Percentiles rank a stretch among this genome's conserved stretches.
Evolutionary conservation across 2,329 filamentous ascomycete genomes (phyloP).

Genomic region (Aspergillus jensenii): DNA sequence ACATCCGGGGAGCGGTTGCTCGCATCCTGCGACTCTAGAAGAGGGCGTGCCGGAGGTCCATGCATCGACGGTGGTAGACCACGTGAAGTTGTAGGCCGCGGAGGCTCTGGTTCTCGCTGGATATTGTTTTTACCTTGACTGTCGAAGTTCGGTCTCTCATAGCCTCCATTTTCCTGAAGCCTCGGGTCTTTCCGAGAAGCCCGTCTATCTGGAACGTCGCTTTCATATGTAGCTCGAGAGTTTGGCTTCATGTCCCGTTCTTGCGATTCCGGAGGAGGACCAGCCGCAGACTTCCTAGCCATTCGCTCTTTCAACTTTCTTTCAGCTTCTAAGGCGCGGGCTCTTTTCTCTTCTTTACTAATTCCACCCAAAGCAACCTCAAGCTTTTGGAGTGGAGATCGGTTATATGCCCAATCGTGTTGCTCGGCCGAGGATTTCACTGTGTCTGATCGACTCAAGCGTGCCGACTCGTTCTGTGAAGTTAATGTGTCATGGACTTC

Average conservation of each 20-base stretch:
- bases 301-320: slow-evolving; percentile 63
- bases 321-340: slow-evolving; percentile 80
- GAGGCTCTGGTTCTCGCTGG: background rate
- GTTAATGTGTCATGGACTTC: slow-evolving; percentile 11
- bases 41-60: slow-evolving; percentile 16
- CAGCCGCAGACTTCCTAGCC: slow-evolving; percentile 16
- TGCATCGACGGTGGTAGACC: slow-evolving; percentile 20
- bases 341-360: slow-evolving; percentile 92
- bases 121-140: slow-evolving; percentile 14
- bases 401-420: slow-evolving; percentile 68
- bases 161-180: slow-evolving; percentile 15
- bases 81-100: slow-evolving; percentile 12
- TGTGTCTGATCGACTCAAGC: slow-evolving; percentile 33
- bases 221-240: background rate
- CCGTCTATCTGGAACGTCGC: slow-evolving; percentile 7
- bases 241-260: slow-evolving; percentile 1
- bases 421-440: slow-evolving; percentile 31
- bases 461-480: slow-evolving; percentile 20
- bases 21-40: slow-evolving; percentile 23
- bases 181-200: slow-evolving; percentile 17
- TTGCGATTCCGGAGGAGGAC: background rate
- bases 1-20: slow-evolving; percentile 4
- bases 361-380: slow-evolving; percentile 89
- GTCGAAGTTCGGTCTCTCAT: background rate
- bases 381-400: slow-evolving; percentile 89